A percentile compares a stretch with the other conserved stretches of the same genome.
These are phyloP conservation scores for Hibiscus syriacus DNA, from an alignment of 345 rosid genomes.

Conservation along the genomic window DNA sequence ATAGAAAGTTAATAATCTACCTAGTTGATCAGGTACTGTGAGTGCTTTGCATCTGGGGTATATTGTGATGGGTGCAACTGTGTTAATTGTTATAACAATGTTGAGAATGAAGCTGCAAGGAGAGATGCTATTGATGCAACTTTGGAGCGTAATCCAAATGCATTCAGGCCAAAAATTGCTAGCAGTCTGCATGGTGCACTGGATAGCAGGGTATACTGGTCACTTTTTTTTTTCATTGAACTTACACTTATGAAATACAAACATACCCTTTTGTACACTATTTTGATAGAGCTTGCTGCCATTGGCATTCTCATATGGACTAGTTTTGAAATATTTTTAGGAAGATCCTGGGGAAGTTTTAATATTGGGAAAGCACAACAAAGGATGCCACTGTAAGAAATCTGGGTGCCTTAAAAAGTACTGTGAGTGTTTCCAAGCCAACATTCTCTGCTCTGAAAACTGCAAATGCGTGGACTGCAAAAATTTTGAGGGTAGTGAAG, in stretches of 20 bases:
- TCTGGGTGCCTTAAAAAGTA: conserved; percentile 98
- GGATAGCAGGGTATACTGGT: conserved; percentile 58
- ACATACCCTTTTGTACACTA: neutral
- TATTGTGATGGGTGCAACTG: conserved; percentile 99
- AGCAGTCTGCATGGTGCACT: conserved; percentile 83
- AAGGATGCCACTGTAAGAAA: conserved; percentile 99
- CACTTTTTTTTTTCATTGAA: too few relatives aligned
- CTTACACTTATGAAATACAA: neutral
- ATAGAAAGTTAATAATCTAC: conserved; percentile 1
- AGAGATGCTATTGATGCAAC: conserved; percentile 95
- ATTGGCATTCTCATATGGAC: neutral
- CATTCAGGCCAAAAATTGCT: conserved; percentile 97
- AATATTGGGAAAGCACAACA: conserved; percentile 87
- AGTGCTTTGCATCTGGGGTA: conserved; percentile 95
- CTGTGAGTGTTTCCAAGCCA: conserved; percentile 98
- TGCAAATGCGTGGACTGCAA: conserved; percentile 98
- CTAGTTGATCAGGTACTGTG: conserved; percentile 83
- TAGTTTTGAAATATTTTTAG: conserved; percentile 28
- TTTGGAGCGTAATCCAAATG: conserved; percentile 94
- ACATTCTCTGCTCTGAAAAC: conserved; percentile 94
- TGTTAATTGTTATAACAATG: conserved; percentile 85
- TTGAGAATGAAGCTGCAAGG: conserved; percentile 83
- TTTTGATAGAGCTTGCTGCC: neutral
- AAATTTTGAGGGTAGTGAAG: conserved; percentile 97
- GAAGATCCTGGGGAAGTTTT: conserved; percentile 76